Evolutionary conservation across 768 basidiomycete genomes (phyloP), one percentile per base, ranked within the genome.

Genomic region (Exidia glandulosa): DNA sequence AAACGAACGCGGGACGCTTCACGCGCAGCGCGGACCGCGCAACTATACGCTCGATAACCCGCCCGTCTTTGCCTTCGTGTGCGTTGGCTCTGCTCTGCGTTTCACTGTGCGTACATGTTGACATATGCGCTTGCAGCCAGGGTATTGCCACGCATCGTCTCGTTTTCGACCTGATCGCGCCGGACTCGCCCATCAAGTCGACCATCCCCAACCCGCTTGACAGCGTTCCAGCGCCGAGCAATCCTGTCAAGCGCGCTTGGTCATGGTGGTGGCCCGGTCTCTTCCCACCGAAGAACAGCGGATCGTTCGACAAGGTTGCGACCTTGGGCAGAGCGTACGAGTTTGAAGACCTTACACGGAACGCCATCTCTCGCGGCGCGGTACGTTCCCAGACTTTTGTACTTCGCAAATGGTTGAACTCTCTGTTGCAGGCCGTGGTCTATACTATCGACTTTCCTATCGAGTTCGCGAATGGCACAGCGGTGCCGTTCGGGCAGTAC

Each of bases 81-180:
- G 27, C 23, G 48, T 50, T n/a, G 47, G 25, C 14, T 6, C n/a
- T 9, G 47, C 47, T 27, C 47, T 48, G 47, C 47, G 47, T 48
- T 7, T 9, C 9, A 45, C 9, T 14, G 6, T 14, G 41, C 23
- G 6, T 6, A 13, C 41, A 45, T 54, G 25, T 9, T 6, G 30
- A 27, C 29, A 27, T 71, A 65, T 61, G 57, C 66, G 36, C 59
- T 60, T 54, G 50, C 50, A 29, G 19, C 36, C 50, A 54, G 50
- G 50, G 30, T 37, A 19, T 37, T 36, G 58, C 37, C 34, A 60
- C 54, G 16, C 59, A 54, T 32, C 16, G 34, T 16, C 29, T 60
- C 54, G 59, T 60, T 1, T 41, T 60, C 36, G 59, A 60, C 52
- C 59, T 60, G 27, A 36, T 60, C n/a, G n/a, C 29, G 10, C 54